phyloP scores from a whole-genome alignment of 1,284 basidiomycete species.

The Chondrostereum purpureum region DNA sequence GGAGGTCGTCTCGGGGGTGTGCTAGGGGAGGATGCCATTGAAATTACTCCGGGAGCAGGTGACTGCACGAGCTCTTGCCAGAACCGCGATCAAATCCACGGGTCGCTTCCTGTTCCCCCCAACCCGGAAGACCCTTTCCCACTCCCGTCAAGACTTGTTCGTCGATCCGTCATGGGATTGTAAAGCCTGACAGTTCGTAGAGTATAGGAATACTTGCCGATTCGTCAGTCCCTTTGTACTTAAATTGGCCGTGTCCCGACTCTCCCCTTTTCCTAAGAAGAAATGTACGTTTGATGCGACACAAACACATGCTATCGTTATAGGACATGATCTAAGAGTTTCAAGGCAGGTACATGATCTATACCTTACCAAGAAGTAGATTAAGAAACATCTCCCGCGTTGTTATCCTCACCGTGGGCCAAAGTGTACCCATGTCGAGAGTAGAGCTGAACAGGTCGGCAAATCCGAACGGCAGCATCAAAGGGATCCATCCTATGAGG shows the following conservation, averaged over 20 bases:
- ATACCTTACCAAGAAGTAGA: conserved; percentile 83
- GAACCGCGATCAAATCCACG: conserved; percentile 3
- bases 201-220: too few species aligned
- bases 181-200: too few species aligned
- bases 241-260: too few species aligned
- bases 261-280: too few species aligned
- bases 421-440: conserved; percentile 81
- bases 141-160: too few species aligned
- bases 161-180: too few species aligned
- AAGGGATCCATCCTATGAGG: conserved; percentile 76
- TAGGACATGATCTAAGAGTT: too few species aligned
- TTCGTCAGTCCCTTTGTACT: too few species aligned
- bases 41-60: background rate
- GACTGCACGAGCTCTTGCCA: conserved; percentile 2
- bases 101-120: background rate
- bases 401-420: conserved; percentile 74
- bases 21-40: conserved; percentile 4
- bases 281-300: too few species aligned
- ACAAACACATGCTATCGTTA: too few species aligned
- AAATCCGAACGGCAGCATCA: conserved; percentile 90
- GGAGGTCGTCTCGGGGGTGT: conserved; percentile 2
- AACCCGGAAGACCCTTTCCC: background rate
- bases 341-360: conserved; percentile 17
- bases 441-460: conserved; percentile 85
- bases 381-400: conserved; percentile 80